These are phyloP conservation scores for Hymenoscyphus occultus DNA, from an alignment of 2,329 filamentous ascomycete genomes.

Conservation along the genomic window DNA sequence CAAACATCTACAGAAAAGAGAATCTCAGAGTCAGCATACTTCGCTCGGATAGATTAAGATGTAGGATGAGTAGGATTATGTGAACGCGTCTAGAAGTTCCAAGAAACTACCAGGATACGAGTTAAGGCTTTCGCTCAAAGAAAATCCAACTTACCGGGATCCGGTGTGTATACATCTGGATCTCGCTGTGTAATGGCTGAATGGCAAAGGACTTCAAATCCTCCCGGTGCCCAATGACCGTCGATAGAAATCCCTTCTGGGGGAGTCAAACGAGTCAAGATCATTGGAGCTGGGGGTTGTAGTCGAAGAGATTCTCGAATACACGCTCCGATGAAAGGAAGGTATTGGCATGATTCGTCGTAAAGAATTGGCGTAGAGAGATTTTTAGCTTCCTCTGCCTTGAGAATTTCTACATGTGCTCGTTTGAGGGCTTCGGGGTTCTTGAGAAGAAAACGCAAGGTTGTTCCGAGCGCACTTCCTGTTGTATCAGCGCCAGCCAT, in stretches of 20 bases:
- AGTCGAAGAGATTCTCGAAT: slow-evolving; percentile 51
- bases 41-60: too few relatives aligned
- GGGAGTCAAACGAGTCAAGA: slow-evolving; percentile 46
- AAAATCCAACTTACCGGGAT: slow-evolving; percentile 36
- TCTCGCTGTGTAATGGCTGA: slow-evolving; percentile 54
- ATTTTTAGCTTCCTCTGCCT: slow-evolving; percentile 36
- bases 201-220: slow-evolving; percentile 48
- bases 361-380: slow-evolving; percentile 39
- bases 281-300: slow-evolving; percentile 48
- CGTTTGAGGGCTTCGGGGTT: slow-evolving; percentile 42
- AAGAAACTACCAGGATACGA: too few relatives aligned
- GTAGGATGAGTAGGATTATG: too few relatives aligned
- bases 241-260: slow-evolving; percentile 32
- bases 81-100: too few relatives aligned
- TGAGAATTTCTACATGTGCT: slow-evolving; percentile 47
- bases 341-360: slow-evolving; percentile 41
- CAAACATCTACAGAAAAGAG: slow-evolving; percentile 40
- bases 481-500: slow-evolving; percentile 23
- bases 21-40: too few relatives aligned
- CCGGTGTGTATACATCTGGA: slow-evolving; percentile 46
- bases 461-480: slow-evolving; percentile 11
- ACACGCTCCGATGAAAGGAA: slow-evolving; percentile 49
- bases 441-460: slow-evolving; percentile 28
- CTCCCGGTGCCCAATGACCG: slow-evolving; percentile 21
- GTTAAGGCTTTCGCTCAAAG: too few relatives aligned